Conservation (phyloP, 129 eudicot genomes). For the Saussurea involucrata region DNA sequence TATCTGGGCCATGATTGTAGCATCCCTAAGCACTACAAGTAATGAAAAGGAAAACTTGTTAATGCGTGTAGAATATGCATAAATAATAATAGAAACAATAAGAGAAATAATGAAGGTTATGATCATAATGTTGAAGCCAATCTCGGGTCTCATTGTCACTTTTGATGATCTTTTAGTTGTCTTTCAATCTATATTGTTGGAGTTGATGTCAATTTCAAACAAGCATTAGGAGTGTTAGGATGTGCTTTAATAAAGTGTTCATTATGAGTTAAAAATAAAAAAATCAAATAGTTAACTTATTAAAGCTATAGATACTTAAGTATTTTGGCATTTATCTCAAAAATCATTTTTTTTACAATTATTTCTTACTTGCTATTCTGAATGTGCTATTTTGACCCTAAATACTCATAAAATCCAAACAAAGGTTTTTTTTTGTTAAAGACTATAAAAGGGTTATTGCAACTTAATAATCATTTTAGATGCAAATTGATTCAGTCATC, state of each 20-base stretch:
- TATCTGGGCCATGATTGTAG: neutral
- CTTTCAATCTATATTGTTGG: neutral
- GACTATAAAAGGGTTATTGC: neutral
- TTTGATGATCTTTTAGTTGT: neutral
- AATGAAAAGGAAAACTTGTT: neutral
- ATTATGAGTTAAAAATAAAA: neutral
- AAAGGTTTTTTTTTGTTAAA: neutral
- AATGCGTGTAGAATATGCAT: neutral
- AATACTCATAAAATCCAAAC: too few relatives aligned
- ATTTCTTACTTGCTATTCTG: too few relatives aligned
- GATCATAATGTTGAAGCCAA: neutral
- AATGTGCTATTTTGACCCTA: too few relatives aligned
- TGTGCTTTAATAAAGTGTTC: neutral
- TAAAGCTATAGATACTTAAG: neutral
- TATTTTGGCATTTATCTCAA: too few relatives aligned
- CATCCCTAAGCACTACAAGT: neutral
- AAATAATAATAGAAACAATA: too few relatives aligned
- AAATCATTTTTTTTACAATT: too few relatives aligned
- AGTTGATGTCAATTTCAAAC: neutral
- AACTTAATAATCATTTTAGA: neutral
- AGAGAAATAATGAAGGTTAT: neutral
- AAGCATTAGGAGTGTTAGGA: neutral
- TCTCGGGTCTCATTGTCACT: neutral
- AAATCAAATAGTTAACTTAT: neutral
- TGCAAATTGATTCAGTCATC: neutral